phyloP scores from a whole-genome alignment of 106 monocot species.

The Acorus calamus region DNA sequence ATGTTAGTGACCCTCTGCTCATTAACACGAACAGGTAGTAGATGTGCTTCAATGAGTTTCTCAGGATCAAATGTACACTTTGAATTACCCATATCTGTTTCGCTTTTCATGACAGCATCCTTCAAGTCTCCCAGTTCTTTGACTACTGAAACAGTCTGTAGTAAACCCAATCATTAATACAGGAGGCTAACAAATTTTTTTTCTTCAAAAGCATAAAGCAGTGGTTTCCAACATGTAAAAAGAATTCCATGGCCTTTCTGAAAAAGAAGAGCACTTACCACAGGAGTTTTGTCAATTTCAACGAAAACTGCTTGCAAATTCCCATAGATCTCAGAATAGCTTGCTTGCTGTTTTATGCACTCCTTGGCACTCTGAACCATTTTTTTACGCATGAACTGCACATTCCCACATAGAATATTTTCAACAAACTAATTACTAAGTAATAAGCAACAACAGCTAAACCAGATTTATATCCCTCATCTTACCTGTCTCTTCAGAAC shows the following conservation, averaged over 20 bases:
- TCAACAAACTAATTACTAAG: not conserved
- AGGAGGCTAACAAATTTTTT: no score
- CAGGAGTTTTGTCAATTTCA: slow-evolving; percentile 47
- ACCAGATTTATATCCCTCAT: not conserved
- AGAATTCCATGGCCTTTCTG: not conserved
- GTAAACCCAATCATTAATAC: not conserved
- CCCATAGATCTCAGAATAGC: slow-evolving; percentile 65
- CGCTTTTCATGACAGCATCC: slow-evolving; percentile 46
- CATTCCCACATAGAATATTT: slow-evolving; percentile 1
- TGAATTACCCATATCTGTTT: slow-evolving; percentile 5
- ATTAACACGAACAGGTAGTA: slow-evolving; percentile 77
- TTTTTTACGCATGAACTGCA: slow-evolving; percentile 65
- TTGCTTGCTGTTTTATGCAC: slow-evolving; percentile 49
- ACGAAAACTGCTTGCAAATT: slow-evolving; percentile 90
- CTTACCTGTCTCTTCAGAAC: slow-evolving; percentile 78
- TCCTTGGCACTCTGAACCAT: slow-evolving; percentile 76
- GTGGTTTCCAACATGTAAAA: not conserved
- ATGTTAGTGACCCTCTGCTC: slow-evolving; percentile 85
- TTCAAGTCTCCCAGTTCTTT: slow-evolving; percentile 68
- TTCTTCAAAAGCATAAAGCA: no score
- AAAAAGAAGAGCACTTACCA: slow-evolving; percentile 13
- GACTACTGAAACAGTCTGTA: slow-evolving; percentile 33
- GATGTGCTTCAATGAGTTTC: slow-evolving; percentile 74
- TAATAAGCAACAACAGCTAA: not conserved
- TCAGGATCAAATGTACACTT: slow-evolving; percentile 58